These are phyloP conservation scores for Ganoderma boninense DNA, from an alignment of 1,284 basidiomycete species.

Conservation along the genomic window DNA sequence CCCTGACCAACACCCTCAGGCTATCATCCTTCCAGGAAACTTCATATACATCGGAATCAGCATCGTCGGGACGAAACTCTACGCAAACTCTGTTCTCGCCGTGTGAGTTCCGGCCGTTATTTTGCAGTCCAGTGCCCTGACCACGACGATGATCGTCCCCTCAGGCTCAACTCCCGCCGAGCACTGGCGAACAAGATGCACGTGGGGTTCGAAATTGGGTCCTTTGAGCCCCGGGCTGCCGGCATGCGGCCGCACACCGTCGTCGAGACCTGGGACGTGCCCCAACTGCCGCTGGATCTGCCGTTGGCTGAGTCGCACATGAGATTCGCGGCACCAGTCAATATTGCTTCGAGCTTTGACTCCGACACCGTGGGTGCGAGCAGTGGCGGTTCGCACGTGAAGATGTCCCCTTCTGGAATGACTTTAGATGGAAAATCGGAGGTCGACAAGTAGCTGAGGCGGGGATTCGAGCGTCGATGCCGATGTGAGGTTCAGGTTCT, in stretches of 20 bases:
- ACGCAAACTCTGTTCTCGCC: background rate
- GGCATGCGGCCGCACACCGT: background rate
- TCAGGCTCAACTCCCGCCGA: background rate
- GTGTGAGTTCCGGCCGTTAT: background rate
- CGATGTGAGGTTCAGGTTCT: too few species aligned
- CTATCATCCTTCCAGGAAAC: slow-evolving; percentile 1
- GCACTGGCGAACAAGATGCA: background rate
- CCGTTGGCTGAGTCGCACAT: background rate
- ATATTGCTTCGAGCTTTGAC: background rate
- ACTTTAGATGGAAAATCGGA: background rate
- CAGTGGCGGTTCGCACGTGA: too few species aligned
- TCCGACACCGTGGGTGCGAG: background rate
- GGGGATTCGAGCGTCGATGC: too few species aligned
- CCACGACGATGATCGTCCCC: background rate
- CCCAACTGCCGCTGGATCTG: background rate
- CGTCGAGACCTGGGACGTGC: background rate
- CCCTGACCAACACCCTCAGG: background rate
- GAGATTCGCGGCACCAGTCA: background rate
- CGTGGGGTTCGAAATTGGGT: background rate
- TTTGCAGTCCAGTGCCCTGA: background rate
- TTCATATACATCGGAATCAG: slow-evolving; percentile 5
- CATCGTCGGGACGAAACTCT: background rate
- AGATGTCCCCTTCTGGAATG: background rate
- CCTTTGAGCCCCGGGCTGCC: background rate
- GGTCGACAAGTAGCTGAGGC: background rate